Conservation (phyloP, 2,329 filamentous ascomycete genomes). For the Aspergillus piperis region DNA sequence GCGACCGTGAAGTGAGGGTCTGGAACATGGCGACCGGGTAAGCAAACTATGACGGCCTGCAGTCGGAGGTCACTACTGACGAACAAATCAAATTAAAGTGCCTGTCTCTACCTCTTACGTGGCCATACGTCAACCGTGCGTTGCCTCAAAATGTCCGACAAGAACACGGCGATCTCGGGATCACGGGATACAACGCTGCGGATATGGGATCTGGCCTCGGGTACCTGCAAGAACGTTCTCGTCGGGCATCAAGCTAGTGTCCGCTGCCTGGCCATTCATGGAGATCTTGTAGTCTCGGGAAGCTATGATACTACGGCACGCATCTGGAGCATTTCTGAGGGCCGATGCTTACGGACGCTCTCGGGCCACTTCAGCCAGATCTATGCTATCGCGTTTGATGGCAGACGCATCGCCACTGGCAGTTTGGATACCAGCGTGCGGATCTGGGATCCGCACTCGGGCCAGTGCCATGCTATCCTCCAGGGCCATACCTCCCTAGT, state of each 20-base stretch:
- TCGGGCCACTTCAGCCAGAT: constrained; percentile 98
- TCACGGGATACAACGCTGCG: constrained; percentile 92
- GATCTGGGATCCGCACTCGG: constrained; percentile 91
- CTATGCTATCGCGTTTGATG: constrained; percentile 97
- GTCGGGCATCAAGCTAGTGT: constrained; percentile 96
- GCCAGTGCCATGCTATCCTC: constrained; percentile 84
- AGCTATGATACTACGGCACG: constrained; percentile 97
- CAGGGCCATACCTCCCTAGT: constrained; percentile 97
- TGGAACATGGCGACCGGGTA: constrained; percentile 96
- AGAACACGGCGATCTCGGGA: constrained; percentile 91
- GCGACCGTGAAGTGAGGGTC: constrained; percentile 92
- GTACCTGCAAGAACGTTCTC: constrained; percentile 85
- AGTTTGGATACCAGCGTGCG: constrained; percentile 95
- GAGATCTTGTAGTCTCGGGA: constrained; percentile 94
- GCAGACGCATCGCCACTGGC: constrained; percentile 87
- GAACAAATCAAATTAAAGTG: constrained; percentile 49
- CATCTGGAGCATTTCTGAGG: constrained; percentile 97
- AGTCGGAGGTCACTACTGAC: neutral
- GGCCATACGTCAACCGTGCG: constrained; percentile 96
- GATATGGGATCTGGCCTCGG: constrained; percentile 90
- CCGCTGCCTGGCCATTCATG: constrained; percentile 90
- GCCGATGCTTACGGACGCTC: constrained; percentile 84
- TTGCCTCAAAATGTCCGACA: constrained; percentile 96
- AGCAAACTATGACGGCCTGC: constrained; percentile 17
- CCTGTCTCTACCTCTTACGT: constrained; percentile 77